Base-by-base conservation (phyloP, 768 basidiomycete genomes). In the Kwoniella pini region DNA sequence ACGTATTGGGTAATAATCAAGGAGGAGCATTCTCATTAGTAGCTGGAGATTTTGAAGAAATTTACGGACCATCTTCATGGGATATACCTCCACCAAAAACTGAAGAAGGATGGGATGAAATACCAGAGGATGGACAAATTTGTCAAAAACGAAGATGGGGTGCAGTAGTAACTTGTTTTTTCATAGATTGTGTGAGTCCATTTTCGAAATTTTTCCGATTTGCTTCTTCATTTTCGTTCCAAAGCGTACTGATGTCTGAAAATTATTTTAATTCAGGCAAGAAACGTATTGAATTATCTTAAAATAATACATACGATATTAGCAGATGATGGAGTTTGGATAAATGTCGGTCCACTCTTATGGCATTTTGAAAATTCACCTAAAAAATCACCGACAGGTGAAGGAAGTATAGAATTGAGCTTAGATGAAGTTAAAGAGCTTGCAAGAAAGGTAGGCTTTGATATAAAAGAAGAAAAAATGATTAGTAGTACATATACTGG, bases 351-450 rank as follows among this genome's bases (percentile, higher is more conserved):
- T 2, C 95, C 95, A 0, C 80, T 95, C 0, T 80, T 97, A n/a
- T 98, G 95, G 94, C 95, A 98, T 75, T 97, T 87, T 78, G 94
- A 97, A 72, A 94, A 95, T 78, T 92, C 90, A 21, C 65, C 65
- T 10, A 55, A 85, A 85, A 63, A 51, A 5, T 72, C 71, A 1
- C 50, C 65, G 11, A 40, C 85, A 11, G 74, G 86, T 64, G 91
- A 95, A 64, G 83, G 86, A 0, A 91, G 90, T 1, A 83, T 98
- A 33, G 94, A 97, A 78, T 82, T 97, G 17, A 88, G 87, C 69
- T 79, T 97, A n/a, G 89, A 90, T 60, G 93, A 97, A 72, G 83
- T 96, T 36, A 95, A 92, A 73, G 77, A 78, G 0, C 82, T 97
- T 5, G 87, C 86, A 1, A 81, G 82, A 22, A 80, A 80, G 46